phyloP scores from a whole-genome alignment of 305 asterid species.

The Solanum hybrid region DNA sequence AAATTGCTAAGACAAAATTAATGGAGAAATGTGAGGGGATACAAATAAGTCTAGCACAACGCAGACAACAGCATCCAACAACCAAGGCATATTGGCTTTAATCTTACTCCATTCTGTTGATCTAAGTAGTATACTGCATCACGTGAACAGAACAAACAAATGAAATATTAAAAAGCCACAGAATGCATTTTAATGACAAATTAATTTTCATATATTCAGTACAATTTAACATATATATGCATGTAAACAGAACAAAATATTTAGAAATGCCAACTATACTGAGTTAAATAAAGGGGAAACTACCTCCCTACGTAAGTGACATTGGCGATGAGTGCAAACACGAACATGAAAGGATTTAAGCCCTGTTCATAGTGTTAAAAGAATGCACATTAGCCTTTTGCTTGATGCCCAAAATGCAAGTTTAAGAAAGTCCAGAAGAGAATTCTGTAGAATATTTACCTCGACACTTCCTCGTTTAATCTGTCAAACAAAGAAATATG shows the following conservation, averaged over 20 bases:
- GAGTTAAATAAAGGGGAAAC: background rate
- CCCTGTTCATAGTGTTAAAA: constrained; percentile 33
- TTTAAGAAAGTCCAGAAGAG: background rate
- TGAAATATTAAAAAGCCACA: no score
- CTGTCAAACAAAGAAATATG: constrained; percentile 26
- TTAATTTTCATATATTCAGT: background rate
- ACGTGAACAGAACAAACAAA: background rate
- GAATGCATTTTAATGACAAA: background rate
- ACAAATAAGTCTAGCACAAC: constrained; percentile 76
- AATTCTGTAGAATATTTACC: constrained; percentile 27
- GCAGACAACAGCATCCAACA: constrained; percentile 83
- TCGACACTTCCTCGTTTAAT: constrained; percentile 80
- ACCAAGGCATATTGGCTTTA: constrained; percentile 82
- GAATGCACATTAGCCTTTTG: background rate
- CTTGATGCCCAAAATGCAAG: background rate
- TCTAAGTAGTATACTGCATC: constrained; percentile 78
- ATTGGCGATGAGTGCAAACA: constrained; percentile 76
- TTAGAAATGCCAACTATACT: background rate
- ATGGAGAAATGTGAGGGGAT: constrained; percentile 36
- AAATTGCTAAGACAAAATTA: background rate
- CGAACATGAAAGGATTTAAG: constrained; percentile 82
- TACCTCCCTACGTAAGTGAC: constrained; percentile 81
- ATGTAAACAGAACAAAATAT: background rate
- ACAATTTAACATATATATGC: background rate
- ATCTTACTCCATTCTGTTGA: constrained; percentile 61